Evolutionary conservation across 1,284 basidiomycete genomes (phyloP), one percentile per base, ranked within the genome.

Genomic region (Trametes versicolor): DNA sequence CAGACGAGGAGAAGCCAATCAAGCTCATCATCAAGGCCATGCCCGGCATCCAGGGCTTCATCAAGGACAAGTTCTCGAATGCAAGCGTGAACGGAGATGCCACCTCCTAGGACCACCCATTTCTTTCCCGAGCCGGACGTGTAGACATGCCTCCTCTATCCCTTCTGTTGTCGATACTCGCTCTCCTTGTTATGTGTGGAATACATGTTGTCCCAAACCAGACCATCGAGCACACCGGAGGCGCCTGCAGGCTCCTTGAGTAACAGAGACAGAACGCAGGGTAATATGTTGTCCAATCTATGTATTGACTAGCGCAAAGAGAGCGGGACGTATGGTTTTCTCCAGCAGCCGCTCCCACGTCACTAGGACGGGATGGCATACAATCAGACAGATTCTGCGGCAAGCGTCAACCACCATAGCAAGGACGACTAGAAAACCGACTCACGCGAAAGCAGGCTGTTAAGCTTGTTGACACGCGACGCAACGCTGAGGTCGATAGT

Each of bases 401-500:
- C 12, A 17, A 27, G 9, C 3, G 45, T 61, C 15, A 63, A 36
- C 23, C 13, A 41, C 5, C 25, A 25, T 25, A 17, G 12, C 13
- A 17, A n/a, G 17, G 5, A 7, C 39, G 17, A 10, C 23, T 21
- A 8, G 21, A 19, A 9, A 19, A 0, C 2, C 4, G 8, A 79
- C 85, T 67, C 78, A 94, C 94, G 89, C 76, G 92, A 85, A 60
- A 99, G 86, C 74, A 94, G 86, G 71, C 87, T 87, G 87, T 98
- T 99, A 78, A 98, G 89, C 83, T 96, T 96, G 80, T 92, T 97
- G 75, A 99, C 95, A 66, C 95, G 93, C 66, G 93, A 94, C 59
- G 91, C 90, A 60, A 98, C 97, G 73, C 94, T 96, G 70, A 99
- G 87, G 82, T 99, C 98, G 73, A 98, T 93, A 62, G 95, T 96